Conservation (phyloP, 176 grass and related monocot species). For the Guadua angustifolia region DNA sequence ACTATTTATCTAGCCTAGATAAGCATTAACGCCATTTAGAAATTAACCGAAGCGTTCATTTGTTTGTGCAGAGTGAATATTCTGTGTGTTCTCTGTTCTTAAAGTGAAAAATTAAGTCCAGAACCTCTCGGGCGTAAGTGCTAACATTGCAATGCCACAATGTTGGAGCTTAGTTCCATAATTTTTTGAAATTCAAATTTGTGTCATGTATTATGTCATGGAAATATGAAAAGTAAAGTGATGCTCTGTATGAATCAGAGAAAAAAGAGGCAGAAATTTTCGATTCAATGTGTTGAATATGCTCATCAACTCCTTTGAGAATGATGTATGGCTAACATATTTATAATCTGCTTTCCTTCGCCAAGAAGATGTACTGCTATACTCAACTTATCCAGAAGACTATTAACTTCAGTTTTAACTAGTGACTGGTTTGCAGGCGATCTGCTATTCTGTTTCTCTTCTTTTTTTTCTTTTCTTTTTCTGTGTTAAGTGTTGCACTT, state of each 20-base stretch:
- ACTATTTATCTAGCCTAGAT: neutral
- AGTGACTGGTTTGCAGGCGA: neutral
- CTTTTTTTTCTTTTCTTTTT: neutral
- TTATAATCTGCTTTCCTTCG: neutral
- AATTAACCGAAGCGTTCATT: neutral
- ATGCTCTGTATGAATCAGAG: neutral
- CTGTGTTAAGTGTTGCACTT: neutral
- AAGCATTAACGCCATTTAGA: neutral
- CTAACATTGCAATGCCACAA: neutral
- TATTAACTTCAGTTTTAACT: neutral
- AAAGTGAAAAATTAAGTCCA: neutral
- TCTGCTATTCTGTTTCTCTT: neutral
- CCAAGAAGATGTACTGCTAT: neutral
- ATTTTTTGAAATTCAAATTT: neutral
- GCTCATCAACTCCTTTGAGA: conserved; percentile 10
- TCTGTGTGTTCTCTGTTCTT: neutral
- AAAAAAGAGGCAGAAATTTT: neutral
- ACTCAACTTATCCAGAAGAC: neutral
- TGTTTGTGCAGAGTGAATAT: neutral
- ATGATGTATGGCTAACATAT: conserved; percentile 2
- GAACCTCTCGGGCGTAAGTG: neutral
- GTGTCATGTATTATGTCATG: neutral
- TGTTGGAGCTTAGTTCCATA: neutral
- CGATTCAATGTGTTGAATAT: neutral
- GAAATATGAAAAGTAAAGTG: neutral